A percentile compares a stretch with the other conserved stretches of the same genome.
These are phyloP conservation scores for Closterium sp. DNA, from an alignment of 139 green algal genomes.

Conservation along the genomic window DNA sequence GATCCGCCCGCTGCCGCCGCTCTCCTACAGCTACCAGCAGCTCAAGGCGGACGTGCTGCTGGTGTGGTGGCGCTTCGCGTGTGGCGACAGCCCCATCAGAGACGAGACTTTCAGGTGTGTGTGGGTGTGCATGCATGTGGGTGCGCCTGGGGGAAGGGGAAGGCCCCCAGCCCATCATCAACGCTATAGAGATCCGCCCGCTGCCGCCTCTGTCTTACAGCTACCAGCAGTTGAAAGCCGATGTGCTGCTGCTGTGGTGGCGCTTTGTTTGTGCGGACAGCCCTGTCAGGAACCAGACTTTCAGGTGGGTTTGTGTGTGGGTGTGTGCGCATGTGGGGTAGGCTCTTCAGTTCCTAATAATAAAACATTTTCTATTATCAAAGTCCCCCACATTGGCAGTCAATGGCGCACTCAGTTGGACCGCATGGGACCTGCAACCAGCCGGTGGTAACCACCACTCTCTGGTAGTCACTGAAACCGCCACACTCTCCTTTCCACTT, in stretches of 20 bases:
- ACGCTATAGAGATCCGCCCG: too few species aligned
- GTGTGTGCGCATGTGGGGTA: too few species aligned
- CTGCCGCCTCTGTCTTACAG: not conserved
- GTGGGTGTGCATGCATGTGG: not conserved
- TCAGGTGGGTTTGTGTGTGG: too few species aligned
- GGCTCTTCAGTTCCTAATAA: too few species aligned
- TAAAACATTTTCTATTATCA: too few species aligned
- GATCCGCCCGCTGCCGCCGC: conserved; percentile 10
- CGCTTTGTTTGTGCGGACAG: not conserved
- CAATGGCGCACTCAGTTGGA: too few species aligned
- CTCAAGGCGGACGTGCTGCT: not conserved
- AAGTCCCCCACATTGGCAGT: too few species aligned
- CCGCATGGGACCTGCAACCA: too few species aligned
- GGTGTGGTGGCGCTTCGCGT: not conserved
- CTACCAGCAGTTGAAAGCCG: not conserved
- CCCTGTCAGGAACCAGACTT: not conserved
- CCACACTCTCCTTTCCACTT: not conserved
- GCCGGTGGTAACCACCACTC: not conserved
- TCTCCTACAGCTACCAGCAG: not conserved
- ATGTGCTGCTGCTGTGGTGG: not conserved
- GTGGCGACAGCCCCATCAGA: not conserved
- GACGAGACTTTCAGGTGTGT: not conserved
- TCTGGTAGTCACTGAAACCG: not conserved
- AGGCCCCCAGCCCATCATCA: too few species aligned
- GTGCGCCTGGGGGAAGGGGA: too few species aligned